Evolutionary conservation across 2,329 filamentous ascomycete species (phyloP).

Genomic region (Hymenoscyphus salicellus): DNA sequence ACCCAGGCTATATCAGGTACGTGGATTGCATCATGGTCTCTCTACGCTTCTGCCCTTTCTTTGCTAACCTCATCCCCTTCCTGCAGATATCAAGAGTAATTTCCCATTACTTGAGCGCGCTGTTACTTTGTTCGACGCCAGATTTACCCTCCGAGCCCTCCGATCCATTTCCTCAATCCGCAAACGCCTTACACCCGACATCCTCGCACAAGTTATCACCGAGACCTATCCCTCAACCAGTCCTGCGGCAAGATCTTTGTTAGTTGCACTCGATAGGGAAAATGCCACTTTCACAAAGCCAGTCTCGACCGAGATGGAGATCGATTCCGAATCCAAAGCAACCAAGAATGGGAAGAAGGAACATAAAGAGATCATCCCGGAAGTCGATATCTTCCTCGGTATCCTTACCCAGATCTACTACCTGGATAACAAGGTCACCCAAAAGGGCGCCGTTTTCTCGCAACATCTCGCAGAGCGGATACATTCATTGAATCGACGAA

Average conservation of each 20-base stretch:
- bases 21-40: slow-evolving; percentile 47
- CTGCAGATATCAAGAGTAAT: slow-evolving; percentile 87
- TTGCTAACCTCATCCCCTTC: slow-evolving; percentile 20
- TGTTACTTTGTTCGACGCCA: slow-evolving; percentile 86
- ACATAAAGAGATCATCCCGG: slow-evolving; percentile 73
- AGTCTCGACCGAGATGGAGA: slow-evolving; percentile 65
- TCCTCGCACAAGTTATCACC: slow-evolving; percentile 75
- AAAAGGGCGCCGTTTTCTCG: slow-evolving; percentile 82
- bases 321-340: slow-evolving; percentile 60
- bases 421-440: slow-evolving; percentile 77
- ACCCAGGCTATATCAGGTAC: slow-evolving; percentile 60
- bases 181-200: slow-evolving; percentile 80
- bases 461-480: slow-evolving; percentile 78
- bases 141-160: slow-evolving; percentile 90
- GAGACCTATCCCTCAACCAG: slow-evolving; percentile 69
- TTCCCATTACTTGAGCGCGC: slow-evolving; percentile 89
- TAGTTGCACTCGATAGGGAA: slow-evolving; percentile 67
- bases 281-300: slow-evolving; percentile 60
- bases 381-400: slow-evolving; percentile 84
- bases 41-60: background rate
- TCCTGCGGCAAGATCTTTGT: slow-evolving; percentile 64
- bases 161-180: slow-evolving; percentile 94
- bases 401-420: slow-evolving; percentile 85
- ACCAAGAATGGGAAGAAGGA: slow-evolving; percentile 61
- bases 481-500: slow-evolving; percentile 86